These are phyloP conservation scores for Acacia concinna DNA, from an alignment of 331 rosid genomes.

Conservation along the genomic window DNA sequence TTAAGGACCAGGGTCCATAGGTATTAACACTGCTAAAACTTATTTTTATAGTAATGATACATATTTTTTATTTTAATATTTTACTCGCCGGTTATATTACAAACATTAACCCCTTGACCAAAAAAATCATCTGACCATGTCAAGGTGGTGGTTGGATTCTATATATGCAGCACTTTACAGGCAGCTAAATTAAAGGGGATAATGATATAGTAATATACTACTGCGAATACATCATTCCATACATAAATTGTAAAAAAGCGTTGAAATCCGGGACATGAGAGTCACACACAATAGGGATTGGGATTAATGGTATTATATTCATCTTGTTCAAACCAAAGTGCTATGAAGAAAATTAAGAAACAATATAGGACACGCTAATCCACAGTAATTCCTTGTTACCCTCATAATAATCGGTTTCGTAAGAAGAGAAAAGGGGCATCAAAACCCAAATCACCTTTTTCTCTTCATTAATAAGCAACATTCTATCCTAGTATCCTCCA, in stretches of 20 bases:
- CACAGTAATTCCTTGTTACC: conserved; percentile 31
- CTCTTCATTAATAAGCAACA: conserved; percentile 50
- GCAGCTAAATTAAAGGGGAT: background rate
- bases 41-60: background rate
- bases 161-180: background rate
- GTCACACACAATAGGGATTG: conserved; percentile 16
- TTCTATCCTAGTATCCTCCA: conserved; percentile 38
- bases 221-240: background rate
- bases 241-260: conserved; percentile 1
- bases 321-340: background rate
- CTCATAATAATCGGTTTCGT: conserved; percentile 31
- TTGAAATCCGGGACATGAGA: conserved; percentile 21
- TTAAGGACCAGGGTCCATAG: too few relatives aligned
- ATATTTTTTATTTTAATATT: background rate
- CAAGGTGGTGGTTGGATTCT: background rate
- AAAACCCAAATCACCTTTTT: conserved; percentile 25
- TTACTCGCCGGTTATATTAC: background rate
- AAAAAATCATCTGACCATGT: background rate
- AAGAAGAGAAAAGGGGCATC: conserved; percentile 18
- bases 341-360: conserved; percentile 27
- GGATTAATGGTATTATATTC: background rate
- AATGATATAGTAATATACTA: too few relatives aligned
- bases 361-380: conserved; percentile 14
- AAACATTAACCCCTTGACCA: background rate
- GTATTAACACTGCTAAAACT: background rate